Percentiles rank a stretch among this genome's conserved stretches.
Evolutionary conservation across 202 grass and related monocot species (phyloP).

Genomic region (Cymbopogon flexuosus): DNA sequence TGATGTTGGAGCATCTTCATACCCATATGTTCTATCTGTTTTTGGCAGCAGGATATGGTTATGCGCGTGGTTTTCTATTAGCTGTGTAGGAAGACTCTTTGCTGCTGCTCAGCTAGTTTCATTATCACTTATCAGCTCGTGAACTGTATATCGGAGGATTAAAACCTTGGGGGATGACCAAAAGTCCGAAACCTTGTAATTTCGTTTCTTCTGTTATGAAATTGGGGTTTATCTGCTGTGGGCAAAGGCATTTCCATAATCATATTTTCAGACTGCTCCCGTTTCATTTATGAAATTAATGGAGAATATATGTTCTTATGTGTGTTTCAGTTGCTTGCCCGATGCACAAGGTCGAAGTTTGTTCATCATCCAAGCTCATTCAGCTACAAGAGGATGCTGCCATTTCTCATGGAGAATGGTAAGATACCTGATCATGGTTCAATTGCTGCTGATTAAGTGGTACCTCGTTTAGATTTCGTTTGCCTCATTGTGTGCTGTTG

Average conservation of each 20-base stretch:
- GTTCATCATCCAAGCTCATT: constrained; percentile 56
- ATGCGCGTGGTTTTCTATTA: not conserved
- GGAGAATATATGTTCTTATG: not conserved
- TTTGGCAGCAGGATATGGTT: not conserved
- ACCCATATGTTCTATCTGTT: not conserved
- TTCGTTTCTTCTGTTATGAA: not conserved
- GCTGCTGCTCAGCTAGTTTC: not conserved
- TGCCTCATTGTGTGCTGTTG: constrained; percentile 34
- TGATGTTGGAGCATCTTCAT: not conserved
- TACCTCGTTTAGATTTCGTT: not conserved
- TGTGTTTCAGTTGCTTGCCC: constrained; percentile 44
- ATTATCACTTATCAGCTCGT: not conserved
- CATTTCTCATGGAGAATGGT: constrained; percentile 76
- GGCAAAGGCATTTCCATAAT: not conserved
- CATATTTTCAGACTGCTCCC: constrained; percentile 12
- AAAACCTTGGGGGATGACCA: not conserved
- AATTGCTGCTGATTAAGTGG: not conserved
- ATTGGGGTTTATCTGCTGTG: not conserved
- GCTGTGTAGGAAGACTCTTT: not conserved
- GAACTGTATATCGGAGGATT: not conserved
- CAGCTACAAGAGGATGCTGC: constrained; percentile 87
- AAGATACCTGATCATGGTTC: constrained; percentile 11
- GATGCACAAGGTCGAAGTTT: constrained; percentile 47
- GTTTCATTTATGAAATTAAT: not conserved
- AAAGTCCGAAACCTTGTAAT: not conserved